phyloP scores from a whole-genome alignment of 805 yeast genomes.

The Wickerhamiella kurtzmanii region DNA sequence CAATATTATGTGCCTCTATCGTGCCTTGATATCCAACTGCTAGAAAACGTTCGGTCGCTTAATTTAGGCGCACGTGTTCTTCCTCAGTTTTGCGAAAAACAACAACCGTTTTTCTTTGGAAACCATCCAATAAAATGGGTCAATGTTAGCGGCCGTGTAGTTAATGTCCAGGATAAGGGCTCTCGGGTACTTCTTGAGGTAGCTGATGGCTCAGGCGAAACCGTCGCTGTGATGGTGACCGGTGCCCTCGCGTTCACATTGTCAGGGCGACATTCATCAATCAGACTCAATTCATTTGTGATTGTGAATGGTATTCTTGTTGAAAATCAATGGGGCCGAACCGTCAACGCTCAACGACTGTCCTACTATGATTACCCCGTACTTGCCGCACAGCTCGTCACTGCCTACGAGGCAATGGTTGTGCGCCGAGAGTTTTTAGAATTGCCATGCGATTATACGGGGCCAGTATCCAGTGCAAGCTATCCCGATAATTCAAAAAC shows the following conservation, averaged over 20 bases:
- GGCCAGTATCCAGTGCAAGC: background rate
- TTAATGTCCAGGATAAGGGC: background rate
- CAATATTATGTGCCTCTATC: constrained; percentile 9
- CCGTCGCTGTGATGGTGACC: background rate
- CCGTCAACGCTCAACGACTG: background rate
- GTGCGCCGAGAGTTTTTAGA: constrained; percentile 7
- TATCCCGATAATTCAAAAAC: background rate
- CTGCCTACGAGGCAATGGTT: constrained; percentile 4
- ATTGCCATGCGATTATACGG: background rate
- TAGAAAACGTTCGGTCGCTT: constrained; percentile 1
- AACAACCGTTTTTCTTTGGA: constrained; percentile 5
- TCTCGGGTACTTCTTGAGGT: background rate
- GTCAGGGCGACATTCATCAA: background rate
- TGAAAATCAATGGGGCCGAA: background rate
- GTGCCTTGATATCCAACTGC: constrained; percentile 5
- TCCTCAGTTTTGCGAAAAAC: background rate
- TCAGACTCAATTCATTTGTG: background rate
- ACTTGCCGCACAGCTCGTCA: constrained; percentile 1
- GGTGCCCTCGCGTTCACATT: background rate
- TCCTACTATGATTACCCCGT: background rate
- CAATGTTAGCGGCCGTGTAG: constrained; percentile 2
- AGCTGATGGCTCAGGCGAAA: constrained; percentile 1
- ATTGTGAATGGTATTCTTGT: background rate
- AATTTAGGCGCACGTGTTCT: background rate
- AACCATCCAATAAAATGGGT: constrained; percentile 9